Percentiles rank a stretch among this genome's conserved stretches.
Evolutionary conservation across 2,329 filamentous ascomycete genomes (phyloP).

Genomic region (Ophiostoma perfectum): DNA sequence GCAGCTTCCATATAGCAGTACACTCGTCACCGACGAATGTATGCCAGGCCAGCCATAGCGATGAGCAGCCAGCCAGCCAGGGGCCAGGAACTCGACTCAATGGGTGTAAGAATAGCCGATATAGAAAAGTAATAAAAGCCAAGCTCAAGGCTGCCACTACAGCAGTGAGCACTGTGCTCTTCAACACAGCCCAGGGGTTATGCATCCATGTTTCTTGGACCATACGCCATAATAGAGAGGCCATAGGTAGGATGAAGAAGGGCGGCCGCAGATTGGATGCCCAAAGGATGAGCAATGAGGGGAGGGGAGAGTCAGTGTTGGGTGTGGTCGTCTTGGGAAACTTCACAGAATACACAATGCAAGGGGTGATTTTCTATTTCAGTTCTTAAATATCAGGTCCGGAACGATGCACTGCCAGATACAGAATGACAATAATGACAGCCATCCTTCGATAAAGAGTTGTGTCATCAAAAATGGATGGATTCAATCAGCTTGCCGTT

Average conservation of each 20-base stretch:
- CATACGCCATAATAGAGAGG: neutral
- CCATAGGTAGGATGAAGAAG: neutral
- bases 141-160: neutral
- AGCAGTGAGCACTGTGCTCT: no score
- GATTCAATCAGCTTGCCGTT: no score
- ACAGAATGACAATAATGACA: neutral
- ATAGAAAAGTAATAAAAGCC: neutral
- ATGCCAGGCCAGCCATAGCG: slow-evolving; percentile 23
- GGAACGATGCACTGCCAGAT: neutral
- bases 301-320: neutral
- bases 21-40: slow-evolving; percentile 21
- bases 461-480: neutral
- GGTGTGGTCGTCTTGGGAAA: neutral
- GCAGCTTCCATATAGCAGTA: slow-evolving; percentile 19
- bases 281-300: no score
- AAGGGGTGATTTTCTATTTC: neutral
- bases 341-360: neutral
- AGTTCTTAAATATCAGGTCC: neutral
- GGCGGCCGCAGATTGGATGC: no score
- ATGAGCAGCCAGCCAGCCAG: slow-evolving; percentile 29
- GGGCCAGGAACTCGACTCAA: slow-evolving; percentile 34
- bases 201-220: neutral
- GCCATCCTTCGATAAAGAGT: neutral
- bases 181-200: neutral
- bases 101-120: slow-evolving; percentile 35